Percentiles rank a stretch among this genome's conserved stretches.
Conservation (phyloP, 768 basidiomycete genomes). For the Multifurca ochricompacta region DNA sequence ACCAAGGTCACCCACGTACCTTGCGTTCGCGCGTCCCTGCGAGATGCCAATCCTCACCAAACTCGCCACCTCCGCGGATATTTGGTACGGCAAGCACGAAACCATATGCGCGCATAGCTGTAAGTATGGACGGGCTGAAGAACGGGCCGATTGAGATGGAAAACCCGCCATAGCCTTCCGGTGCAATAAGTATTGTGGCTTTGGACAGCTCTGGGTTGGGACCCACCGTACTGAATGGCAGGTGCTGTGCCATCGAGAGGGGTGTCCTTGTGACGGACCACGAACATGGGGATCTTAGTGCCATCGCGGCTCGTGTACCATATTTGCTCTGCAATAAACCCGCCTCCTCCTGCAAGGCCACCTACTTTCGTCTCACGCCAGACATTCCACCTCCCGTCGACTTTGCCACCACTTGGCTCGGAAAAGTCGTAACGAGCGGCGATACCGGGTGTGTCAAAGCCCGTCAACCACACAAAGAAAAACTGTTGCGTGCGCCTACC, state of each 20-base stretch:
- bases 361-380: constrained; percentile 51
- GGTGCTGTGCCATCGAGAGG: constrained; percentile 68
- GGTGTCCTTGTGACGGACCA: constrained; percentile 67
- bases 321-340: constrained; percentile 66
- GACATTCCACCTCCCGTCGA: constrained; percentile 49
- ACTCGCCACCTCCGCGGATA: constrained; percentile 58
- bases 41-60: constrained; percentile 80
- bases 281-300: constrained; percentile 77
- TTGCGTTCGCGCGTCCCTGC: constrained; percentile 66
- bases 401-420: constrained; percentile 21
- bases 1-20: constrained; percentile 32
- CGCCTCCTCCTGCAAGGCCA: constrained; percentile 49
- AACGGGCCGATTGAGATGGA: constrained; percentile 61
- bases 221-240: constrained; percentile 65
- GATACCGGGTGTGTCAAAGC: constrained; percentile 68
- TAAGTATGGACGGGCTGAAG: constrained; percentile 65
- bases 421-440: constrained; percentile 56
- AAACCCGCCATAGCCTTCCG: constrained; percentile 74
- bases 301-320: constrained; percentile 79
- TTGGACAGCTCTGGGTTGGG: background rate
- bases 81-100: constrained; percentile 51
- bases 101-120: constrained; percentile 64
- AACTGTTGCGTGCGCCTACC: constrained; percentile 46
- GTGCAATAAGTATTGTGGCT: background rate
- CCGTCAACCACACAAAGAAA: constrained; percentile 56